These are phyloP conservation scores for Beauveria sp. DNA, from an alignment of 2,329 filamentous ascomycete genomes.

Conservation along the genomic window DNA sequence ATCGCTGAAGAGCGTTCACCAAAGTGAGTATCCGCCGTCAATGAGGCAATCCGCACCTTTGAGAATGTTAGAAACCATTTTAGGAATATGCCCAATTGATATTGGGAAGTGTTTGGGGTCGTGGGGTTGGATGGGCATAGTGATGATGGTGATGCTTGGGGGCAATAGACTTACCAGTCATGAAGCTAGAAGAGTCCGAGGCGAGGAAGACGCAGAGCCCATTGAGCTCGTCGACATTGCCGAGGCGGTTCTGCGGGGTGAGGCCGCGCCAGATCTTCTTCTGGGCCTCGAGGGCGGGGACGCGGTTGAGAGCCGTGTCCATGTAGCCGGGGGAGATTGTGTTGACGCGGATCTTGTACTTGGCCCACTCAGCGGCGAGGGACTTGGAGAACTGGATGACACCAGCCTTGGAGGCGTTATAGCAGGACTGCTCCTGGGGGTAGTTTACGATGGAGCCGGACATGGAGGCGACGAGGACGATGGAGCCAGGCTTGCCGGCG, in stretches of 20 bases:
- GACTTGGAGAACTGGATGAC: constrained; percentile 74
- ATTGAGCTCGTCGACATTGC: constrained; percentile 68
- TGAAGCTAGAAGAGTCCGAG: constrained; percentile 64
- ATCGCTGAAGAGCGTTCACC: constrained; percentile 28
- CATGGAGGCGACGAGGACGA: constrained; percentile 74
- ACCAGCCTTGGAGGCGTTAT: constrained; percentile 78
- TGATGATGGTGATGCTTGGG: background rate
- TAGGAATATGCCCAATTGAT: background rate
- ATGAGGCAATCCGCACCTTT: constrained; percentile 43
- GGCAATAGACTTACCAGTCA: constrained; percentile 49
- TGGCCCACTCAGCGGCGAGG: constrained; percentile 77
- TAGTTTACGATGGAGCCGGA: constrained; percentile 79
- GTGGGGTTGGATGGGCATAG: background rate
- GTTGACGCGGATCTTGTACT: constrained; percentile 74
- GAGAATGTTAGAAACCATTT: background rate
- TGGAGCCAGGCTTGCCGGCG: constrained; percentile 61
- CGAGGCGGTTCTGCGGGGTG: constrained; percentile 67
- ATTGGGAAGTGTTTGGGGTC: constrained; percentile 33
- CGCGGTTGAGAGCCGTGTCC: constrained; percentile 75
- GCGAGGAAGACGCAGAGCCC: constrained; percentile 70
- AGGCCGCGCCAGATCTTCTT: constrained; percentile 73
- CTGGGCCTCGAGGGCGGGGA: constrained; percentile 69
- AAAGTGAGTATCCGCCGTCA: constrained; percentile 62
- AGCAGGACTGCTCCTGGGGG: constrained; percentile 74
- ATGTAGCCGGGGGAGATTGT: constrained; percentile 81